Evolutionary conservation across 208 protist species (phyloP), one percentile per base, ranked within the genome.

Genomic region (Novymonas esmeraldas): DNA sequence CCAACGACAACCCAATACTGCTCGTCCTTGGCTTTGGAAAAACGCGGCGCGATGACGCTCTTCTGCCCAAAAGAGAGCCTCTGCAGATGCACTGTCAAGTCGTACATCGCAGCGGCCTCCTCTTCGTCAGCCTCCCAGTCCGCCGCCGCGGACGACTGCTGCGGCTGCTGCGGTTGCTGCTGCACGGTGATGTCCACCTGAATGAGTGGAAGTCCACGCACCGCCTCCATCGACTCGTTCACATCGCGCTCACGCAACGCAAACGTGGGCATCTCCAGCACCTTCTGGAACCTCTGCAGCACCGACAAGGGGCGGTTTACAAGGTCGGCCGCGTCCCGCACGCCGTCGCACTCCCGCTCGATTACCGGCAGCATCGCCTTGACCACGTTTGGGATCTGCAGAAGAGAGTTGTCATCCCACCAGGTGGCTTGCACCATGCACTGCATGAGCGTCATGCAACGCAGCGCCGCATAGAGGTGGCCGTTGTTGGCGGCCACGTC

Each of bases 401-500:
- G 66, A 24, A 98, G 81, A 31, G 94, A 92, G 69, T 72, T 75
- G 38, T 87, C 82, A 57, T 82, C 70, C 82, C 83, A 90, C 95
- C 95, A 98, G 3, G 81, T 66, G 6, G 82, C 97, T 83, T 99
- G 98, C 67, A 96, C 85, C 6, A 99, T 70, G 84, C 97, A 98
- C 90, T 99, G 97, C 66, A 96, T 76, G 6, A 99, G 76, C 29
- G 88, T 74, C 94, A 99, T 98, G 59, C 81, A 82, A 11, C 90
- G 73, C 29, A 99, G 77, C 24, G 95, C 65, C 4, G 95, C 75
- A 54, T 81, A 72, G 6, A 99, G 84, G 74, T 93, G 93, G 7
- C 98, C 98, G 54, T 89, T 94, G 74, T 99, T 97, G 20, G 97
- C 97, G 0, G 92, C 76, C 33, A 99, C 85, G 70, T 99, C 98